These are phyloP conservation scores for Kodamaea laetipori DNA, from an alignment of 805 yeast genomes.

Conservation along the genomic window DNA sequence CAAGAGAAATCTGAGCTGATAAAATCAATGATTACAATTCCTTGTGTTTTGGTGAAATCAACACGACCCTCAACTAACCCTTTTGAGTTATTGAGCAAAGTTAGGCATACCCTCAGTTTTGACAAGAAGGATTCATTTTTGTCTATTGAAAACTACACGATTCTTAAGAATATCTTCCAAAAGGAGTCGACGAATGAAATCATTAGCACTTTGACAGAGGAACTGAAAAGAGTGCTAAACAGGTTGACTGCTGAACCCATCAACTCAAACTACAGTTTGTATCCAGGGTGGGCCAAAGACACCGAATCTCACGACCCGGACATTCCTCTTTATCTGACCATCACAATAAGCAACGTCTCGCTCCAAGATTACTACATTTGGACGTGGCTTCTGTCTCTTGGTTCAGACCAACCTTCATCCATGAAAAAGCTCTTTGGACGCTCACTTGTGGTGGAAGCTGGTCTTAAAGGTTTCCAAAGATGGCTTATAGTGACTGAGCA, in stretches of 20 bases:
- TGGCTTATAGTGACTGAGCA: conserved; percentile 79
- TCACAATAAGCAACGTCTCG: conserved; percentile 57
- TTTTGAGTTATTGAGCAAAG: conserved; percentile 57
- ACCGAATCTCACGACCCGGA: conserved; percentile 24
- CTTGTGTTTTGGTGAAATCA: conserved; percentile 61
- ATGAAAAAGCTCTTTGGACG: conserved; percentile 77
- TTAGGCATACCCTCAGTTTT: conserved; percentile 57
- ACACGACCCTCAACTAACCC: conserved; percentile 51
- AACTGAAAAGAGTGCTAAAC: conserved; percentile 61
- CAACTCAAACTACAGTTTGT: conserved; percentile 37
- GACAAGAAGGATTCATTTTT: conserved; percentile 69
- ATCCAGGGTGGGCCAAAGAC: conserved; percentile 40
- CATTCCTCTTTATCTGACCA: conserved; percentile 42
- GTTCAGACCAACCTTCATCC: conserved; percentile 66
- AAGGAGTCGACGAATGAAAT: conserved; percentile 54
- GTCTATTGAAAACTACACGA: conserved; percentile 75
- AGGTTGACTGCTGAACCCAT: conserved; percentile 39
- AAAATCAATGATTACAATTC: conserved; percentile 51
- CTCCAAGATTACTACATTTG: conserved; percentile 88
- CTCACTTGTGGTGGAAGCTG: conserved; percentile 79
- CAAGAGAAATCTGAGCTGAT: conserved; percentile 36
- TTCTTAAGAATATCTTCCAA: conserved; percentile 71
- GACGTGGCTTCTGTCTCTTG: conserved; percentile 84
- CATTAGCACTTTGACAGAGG: conserved; percentile 67
- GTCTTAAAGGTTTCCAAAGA: conserved; percentile 73